phyloP scores from a whole-genome alignment of 345 rosid species.

The Streptanthus diversifolius region DNA sequence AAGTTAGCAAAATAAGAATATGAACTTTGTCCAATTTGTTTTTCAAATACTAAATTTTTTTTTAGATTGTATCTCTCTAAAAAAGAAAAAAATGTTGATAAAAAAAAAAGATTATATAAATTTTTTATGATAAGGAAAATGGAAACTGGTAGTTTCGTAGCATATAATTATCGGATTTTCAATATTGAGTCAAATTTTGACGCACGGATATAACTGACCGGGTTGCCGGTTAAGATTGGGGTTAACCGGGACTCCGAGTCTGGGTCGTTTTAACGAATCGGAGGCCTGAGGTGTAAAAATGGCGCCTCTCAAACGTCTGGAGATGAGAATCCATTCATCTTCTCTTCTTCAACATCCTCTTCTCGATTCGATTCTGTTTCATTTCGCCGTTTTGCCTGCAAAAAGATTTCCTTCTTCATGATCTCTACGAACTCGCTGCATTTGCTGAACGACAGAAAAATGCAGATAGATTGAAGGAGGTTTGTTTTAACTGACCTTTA shows the following conservation, averaged over 20 bases:
- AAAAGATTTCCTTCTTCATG: constrained; percentile 58
- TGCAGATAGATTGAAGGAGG: constrained; percentile 53
- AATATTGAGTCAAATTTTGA: background rate
- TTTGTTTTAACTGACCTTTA: constrained; percentile 4
- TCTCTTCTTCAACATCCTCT: background rate
- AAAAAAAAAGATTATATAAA: background rate
- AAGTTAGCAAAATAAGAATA: too few relatives aligned
- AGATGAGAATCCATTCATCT: constrained; percentile 44
- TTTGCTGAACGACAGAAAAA: constrained; percentile 38
- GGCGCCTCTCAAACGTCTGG: constrained; percentile 58
- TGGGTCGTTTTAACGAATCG: background rate
- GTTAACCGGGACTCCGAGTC: background rate
- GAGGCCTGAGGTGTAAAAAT: constrained; percentile 23
- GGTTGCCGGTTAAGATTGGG: background rate
- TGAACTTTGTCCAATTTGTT: too few relatives aligned
- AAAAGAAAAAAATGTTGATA: background rate
- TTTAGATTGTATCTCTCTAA: background rate
- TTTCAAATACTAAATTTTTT: too few relatives aligned
- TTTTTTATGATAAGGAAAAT: background rate
- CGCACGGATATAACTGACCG: background rate
- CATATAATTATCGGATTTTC: background rate
- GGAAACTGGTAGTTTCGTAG: background rate
- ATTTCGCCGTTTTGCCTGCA: background rate
- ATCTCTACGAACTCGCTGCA: constrained; percentile 46
- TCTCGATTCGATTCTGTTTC: background rate